Conservation (phyloP, 306 rosid species). For the Cyclanthera cordifolia region DNA sequence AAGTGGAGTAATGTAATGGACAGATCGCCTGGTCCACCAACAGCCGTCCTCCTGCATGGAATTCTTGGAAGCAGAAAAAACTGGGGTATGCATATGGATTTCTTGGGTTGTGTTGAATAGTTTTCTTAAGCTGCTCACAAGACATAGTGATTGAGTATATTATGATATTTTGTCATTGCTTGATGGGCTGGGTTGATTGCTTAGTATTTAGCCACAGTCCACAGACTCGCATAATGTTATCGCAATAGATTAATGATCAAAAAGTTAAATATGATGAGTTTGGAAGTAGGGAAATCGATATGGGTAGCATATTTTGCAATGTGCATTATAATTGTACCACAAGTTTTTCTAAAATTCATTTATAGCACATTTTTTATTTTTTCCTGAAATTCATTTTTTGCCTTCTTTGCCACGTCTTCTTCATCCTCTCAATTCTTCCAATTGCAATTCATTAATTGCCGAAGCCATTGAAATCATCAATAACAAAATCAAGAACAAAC, state of each 20-base stretch:
- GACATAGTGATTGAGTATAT: slow-evolving; percentile 9
- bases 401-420: too few relatives aligned
- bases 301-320: too few relatives aligned
- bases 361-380: too few relatives aligned
- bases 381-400: too few relatives aligned
- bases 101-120: background rate
- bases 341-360: too few relatives aligned
- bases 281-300: too few relatives aligned
- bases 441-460: too few relatives aligned
- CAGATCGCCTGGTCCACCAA: slow-evolving; percentile 60
- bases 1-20: slow-evolving; percentile 76
- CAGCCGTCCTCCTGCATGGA: slow-evolving; percentile 90
- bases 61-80: slow-evolving; percentile 85
- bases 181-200: background rate
- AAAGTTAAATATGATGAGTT: background rate
- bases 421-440: too few relatives aligned
- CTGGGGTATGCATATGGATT: slow-evolving; percentile 57
- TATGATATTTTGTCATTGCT: background rate
- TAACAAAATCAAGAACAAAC: too few relatives aligned
- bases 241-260: background rate
- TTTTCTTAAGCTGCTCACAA: slow-evolving; percentile 1
- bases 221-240: slow-evolving; percentile 1
- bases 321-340: too few relatives aligned
- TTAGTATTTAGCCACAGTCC: background rate
- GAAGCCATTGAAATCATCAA: too few relatives aligned